These are phyloP conservation scores for Cyberlindnera lachancei DNA, from an alignment of 805 yeast genomes.

Conservation along the genomic window DNA sequence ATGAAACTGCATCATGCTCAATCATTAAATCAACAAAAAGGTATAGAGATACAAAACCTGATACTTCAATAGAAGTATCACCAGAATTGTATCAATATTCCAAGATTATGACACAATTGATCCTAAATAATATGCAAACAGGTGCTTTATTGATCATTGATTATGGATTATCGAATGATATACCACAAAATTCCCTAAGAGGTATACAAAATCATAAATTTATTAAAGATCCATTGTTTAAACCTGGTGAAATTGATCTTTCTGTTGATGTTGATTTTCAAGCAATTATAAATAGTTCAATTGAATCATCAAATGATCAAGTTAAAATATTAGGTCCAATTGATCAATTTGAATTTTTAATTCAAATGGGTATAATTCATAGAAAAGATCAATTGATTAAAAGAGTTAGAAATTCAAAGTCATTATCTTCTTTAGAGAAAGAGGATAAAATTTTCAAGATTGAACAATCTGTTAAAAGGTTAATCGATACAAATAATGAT, in stretches of 20 bases:
- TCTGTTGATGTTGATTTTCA: conserved; percentile 80
- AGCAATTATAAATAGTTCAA: conserved; percentile 34
- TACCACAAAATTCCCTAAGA: conserved; percentile 67
- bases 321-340: conserved; percentile 46
- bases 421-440: no score
- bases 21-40: conserved; percentile 46
- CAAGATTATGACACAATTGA: conserved; percentile 41
- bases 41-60: conserved; percentile 44
- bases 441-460: conserved; percentile 44
- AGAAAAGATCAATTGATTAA: conserved; percentile 54
- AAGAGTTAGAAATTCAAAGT: conserved; percentile 27
- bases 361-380: conserved; percentile 66
- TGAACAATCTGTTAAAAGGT: conserved; percentile 48
- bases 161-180: conserved; percentile 56
- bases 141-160: conserved; percentile 75
- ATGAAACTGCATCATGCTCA: conserved; percentile 54
- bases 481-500: conserved; percentile 51
- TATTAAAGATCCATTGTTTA: conserved; percentile 66
- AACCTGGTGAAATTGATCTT: conserved; percentile 75
- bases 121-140: conserved; percentile 25
- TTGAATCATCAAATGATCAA: conserved; percentile 7
- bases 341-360: conserved; percentile 76
- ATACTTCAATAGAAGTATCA: conserved; percentile 62
- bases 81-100: conserved; percentile 62
- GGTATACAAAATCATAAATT: conserved; percentile 68